Evolutionary conservation across 1,139 yeast genomes (phyloP), one percentile per base, ranked within the genome.

Genomic region (Yamadazyma spencermartinsiae): DNA sequence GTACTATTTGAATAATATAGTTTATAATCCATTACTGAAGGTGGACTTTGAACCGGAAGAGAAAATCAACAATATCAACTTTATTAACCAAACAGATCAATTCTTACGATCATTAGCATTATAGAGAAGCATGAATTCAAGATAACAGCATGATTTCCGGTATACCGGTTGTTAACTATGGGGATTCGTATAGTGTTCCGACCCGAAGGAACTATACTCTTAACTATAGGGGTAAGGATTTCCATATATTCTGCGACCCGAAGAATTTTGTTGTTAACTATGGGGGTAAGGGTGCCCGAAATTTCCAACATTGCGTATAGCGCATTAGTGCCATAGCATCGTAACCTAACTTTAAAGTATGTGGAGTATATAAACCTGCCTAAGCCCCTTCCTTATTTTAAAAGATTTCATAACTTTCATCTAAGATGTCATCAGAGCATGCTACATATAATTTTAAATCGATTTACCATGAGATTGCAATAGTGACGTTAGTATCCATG

Each of bases 1-100:
- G 31, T 69, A 82, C 26, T 90, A 82, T 58, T 73, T 87, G 39
- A 80, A 79, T 41, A 76, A 76, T 46, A 82, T 90, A 12, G 86
- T 82, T 18, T 76, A 80, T 54, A 90, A 90, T 48, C 72, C 75
- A 4, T 60, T 79, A 38, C 62, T 73, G 38, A 79, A 76, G 1
- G 73, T 79, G 8, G 84, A 79, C 52, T 79, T 75, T 50, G 54
- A 58, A 31, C 70, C 64, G 0, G 62, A 60, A 5, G 51, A 56
- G 19, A 50, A 49, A 27, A 74, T 79, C 25, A 57, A 61, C 31
- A 77, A 75, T 50, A 61, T 60, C 27, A 57, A 58, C 23, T 79
- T 79, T 44, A 66, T 76, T 15, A 57, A 54, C 25, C 68, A 64
- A 20, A 65, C 79, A 1, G 83, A 79, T 50, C 49, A 50, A 11